Base-by-base conservation (phyloP, 2,329 filamentous ascomycete species). In the Aspergillus pseudoterreus region DNA sequence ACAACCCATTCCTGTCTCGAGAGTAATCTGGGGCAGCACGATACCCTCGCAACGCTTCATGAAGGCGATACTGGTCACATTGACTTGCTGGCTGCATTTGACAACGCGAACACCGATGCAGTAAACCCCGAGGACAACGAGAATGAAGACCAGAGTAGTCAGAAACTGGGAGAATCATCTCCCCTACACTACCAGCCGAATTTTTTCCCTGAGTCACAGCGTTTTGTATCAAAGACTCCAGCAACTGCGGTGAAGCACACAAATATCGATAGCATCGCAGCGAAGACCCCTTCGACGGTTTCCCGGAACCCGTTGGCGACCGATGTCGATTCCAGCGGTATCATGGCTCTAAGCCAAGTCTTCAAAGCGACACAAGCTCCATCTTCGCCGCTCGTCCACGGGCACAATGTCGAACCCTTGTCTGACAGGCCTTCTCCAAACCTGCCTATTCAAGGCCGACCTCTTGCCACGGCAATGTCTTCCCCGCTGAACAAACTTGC, bases 391-490 rank as follows among this genome's bases (percentile, higher is more conserved):
- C 62, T 75, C 35, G 60, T 68, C 10, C 66, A 70, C 55, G 55
- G 62, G 10, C 57, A 63, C 2, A 67, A 67, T 6, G 65, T 66
- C 2, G 75, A 75, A 41, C 60, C 67, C 8, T 55, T 68, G 27
- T 78, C 75, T 10, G 75, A 78, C 54, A 72, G 75, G 45, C 76
- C 76, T 3, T 78, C 76, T 2, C 76, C 76, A n/a, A 73, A 75
- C 55, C 62, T 78, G 17, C 71, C 75, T 35, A 69, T 76, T 22
- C 68, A 76, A 48, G 62, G 63, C 32, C 67, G 65, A 27, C 67
- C 70, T 8, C 57, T 71, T 21, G 59, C 63, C 41, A 61, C 63
- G 10, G 58, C 59, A 6, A 53, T 70, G 0, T 75, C 72, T 4
- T 76, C 75, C 2, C 71, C 75, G 4, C 57, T 66, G 32, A 65